Conservation (phyloP, 2,329 filamentous ascomycete species). For the Sphaerulina vaccinii region DNA sequence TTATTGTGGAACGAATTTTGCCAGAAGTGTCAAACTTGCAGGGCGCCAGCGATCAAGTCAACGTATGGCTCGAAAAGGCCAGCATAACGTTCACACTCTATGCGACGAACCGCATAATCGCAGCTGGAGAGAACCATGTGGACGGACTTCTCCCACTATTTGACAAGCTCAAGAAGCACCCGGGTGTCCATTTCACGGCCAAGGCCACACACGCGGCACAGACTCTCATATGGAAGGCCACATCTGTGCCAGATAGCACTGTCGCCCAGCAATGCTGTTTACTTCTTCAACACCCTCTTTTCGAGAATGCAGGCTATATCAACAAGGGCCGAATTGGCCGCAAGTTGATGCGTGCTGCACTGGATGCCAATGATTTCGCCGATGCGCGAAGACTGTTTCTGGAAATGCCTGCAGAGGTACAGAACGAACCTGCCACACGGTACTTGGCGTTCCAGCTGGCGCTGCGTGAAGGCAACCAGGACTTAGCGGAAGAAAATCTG, state of each 20-base stretch:
- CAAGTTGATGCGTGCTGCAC: slow-evolving; percentile 69
- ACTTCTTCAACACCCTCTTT: slow-evolving; percentile 65
- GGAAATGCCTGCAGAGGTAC: slow-evolving; percentile 51
- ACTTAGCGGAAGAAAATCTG: slow-evolving; percentile 62
- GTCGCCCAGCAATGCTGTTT: slow-evolving; percentile 60
- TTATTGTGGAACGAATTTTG: slow-evolving; percentile 61
- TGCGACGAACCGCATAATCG: slow-evolving; percentile 47
- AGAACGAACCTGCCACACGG: slow-evolving; percentile 30
- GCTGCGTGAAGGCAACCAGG: slow-evolving; percentile 32
- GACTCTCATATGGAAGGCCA: slow-evolving; percentile 73
- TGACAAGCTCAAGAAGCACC: slow-evolving; percentile 48
- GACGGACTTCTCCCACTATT: slow-evolving; percentile 45
- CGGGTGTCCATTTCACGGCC: slow-evolving; percentile 53
- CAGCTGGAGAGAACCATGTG: slow-evolving; percentile 34
- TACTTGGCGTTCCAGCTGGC: slow-evolving; percentile 35
- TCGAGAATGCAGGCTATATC: slow-evolving; percentile 62
- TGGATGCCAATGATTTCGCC: slow-evolving; percentile 58
- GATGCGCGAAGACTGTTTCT: slow-evolving; percentile 57
- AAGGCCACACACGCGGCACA: slow-evolving; percentile 67
- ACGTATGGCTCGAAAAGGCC: slow-evolving; percentile 66
- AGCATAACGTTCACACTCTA: slow-evolving; percentile 69
- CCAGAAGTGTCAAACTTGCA: slow-evolving; percentile 37
- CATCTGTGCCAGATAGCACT: slow-evolving; percentile 3
- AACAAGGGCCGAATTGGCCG: slow-evolving; percentile 66
- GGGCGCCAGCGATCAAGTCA: slow-evolving; percentile 32